phyloP scores from a whole-genome alignment of 495 filamentous ascomycete genomes.

The Hypoxylon cercidicola region DNA sequence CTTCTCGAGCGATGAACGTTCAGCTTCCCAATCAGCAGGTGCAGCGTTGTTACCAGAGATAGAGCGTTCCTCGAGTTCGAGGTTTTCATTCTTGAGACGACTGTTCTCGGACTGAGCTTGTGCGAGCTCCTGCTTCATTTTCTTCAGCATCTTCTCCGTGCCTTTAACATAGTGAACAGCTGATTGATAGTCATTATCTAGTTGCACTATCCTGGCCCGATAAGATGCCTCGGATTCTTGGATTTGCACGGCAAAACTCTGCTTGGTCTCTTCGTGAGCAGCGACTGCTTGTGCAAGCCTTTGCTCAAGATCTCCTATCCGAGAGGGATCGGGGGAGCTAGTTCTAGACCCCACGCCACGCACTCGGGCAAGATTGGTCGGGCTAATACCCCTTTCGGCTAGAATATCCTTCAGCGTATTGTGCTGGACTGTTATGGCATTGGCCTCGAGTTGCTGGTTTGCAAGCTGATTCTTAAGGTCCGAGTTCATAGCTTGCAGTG shows the following conservation, averaged over 20 bases:
- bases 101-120: conserved; percentile 88
- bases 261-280: conserved; percentile 84
- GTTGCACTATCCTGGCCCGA: conserved; percentile 88
- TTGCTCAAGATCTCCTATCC: conserved; percentile 89
- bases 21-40: conserved; percentile 77
- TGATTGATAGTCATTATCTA: conserved; percentile 98
- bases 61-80: conserved; percentile 64
- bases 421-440: conserved; percentile 89
- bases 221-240: conserved; percentile 86
- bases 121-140: conserved; percentile 94
- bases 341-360: conserved; percentile 68
- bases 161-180: conserved; percentile 99
- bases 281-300: conserved; percentile 81
- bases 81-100: conserved; percentile 82
- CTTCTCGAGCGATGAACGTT: conserved; percentile 72
- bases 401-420: conserved; percentile 92
- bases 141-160: conserved; percentile 98
- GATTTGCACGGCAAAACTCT: conserved; percentile 76
- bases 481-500: conserved; percentile 76
- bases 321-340: conserved; percentile 80
- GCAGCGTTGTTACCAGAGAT: conserved; percentile 51
- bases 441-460: conserved; percentile 85
- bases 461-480: conserved; percentile 83
- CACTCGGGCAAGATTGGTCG: conserved; percentile 62
- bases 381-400: conserved; percentile 82